Base-by-base conservation (phyloP, 768 basidiomycete genomes). In the Leccinellum luteum region DNA sequence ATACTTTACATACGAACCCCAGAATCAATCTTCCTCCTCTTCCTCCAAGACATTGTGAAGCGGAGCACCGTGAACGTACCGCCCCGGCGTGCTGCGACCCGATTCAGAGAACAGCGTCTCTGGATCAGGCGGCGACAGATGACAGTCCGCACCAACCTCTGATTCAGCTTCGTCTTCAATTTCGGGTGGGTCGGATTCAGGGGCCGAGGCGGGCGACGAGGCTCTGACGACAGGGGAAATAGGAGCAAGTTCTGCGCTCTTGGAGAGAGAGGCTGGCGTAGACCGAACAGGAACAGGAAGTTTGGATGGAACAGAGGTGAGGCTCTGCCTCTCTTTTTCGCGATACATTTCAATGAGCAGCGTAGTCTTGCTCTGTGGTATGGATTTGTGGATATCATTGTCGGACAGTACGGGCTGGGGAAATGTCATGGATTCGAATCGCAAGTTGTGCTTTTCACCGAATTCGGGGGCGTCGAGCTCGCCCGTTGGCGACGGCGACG, bases 301-400 rank as follows among this genome's bases (percentile, higher is more conserved):
- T 51, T 62, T 73, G 55, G 76, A 78, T 12, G 67, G 67, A 6
- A 27, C 5, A 28, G 52, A 23, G 21, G 35, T 1, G 43, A 60
- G 48, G 52, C 52, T 61, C 54, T 77, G 81, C 64, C 80, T 83
- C 76, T 85, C 89, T 66, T 67, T 65, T 73, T 92, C 87, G 51
- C 89, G 83, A 64, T 91, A 93, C 89, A 93, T 89, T 70, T 92
- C 89, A 63, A 92, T 93, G 51, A 93, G 77, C 2, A 85, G 82
- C 4, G 88, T 85, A 1, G 90, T 90, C 74, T 85, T 88, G 75
- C 84, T 85, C 35, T 75, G 72, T 14, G 75, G 57, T 17, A 64
- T 52, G 48, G 69, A 51, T 41, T 66, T 60, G 13, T 54, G 43
- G 14, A 41, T 31, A 34, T 72, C 61, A 14, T 62, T 38, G 31